Evolutionary conservation across 73 alveolate genomes (phyloP).

Genomic region (Chromera velia): DNA sequence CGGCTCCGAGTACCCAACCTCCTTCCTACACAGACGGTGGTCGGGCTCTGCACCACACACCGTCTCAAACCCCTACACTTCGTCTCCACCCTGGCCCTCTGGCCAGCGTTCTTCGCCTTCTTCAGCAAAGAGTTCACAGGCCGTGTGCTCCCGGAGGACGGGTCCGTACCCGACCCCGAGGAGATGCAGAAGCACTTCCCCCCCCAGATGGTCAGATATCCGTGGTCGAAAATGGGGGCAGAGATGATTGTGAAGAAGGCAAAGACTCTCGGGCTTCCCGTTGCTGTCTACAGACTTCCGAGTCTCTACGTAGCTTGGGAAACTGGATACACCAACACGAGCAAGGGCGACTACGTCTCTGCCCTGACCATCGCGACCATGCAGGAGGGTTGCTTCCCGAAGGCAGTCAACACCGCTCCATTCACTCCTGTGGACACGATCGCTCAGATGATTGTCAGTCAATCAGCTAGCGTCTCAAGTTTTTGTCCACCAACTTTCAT

Average conservation of each 20-base stretch:
- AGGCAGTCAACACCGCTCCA: not conserved
- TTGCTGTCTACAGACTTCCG: not conserved
- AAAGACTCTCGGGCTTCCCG: not conserved
- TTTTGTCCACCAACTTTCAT: too few relatives aligned
- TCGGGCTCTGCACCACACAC: not conserved
- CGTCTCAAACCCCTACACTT: not conserved
- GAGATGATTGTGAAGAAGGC: not conserved
- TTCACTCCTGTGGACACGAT: not conserved
- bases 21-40: not conserved
- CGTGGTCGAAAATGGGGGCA: not conserved
- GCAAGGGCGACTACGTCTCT: not conserved
- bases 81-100: not conserved
- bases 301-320: not conserved
- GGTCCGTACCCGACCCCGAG: not conserved
- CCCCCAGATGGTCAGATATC: not conserved
- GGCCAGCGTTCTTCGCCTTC: not conserved
- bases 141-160: not conserved
- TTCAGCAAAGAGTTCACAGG: not conserved
- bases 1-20: not conserved
- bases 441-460: not conserved
- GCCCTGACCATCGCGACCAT: not conserved
- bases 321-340: not conserved
- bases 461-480: too few relatives aligned
- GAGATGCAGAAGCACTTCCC: not conserved
- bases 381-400: not conserved